Evolutionary conservation across 1,284 basidiomycete species (phyloP).

Genomic region (Fomitiporia mediterranea): DNA sequence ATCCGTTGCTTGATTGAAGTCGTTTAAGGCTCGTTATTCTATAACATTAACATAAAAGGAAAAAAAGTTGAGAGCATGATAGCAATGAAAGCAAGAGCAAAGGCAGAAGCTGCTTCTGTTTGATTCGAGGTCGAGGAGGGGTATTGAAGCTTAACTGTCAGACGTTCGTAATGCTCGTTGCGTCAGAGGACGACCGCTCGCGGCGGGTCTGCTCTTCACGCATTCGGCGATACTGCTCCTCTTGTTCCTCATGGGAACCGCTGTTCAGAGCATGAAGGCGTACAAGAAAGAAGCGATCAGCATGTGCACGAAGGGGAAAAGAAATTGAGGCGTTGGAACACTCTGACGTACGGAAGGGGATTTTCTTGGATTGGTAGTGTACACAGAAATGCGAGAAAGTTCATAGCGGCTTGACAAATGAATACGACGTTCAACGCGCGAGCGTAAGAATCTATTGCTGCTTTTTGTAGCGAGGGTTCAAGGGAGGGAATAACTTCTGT

Average conservation of each 20-base stretch:
- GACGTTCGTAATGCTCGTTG: neutral
- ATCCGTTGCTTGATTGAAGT: no score
- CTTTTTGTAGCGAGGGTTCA: slow-evolving; percentile 51
- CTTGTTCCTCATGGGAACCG: slow-evolving; percentile 59
- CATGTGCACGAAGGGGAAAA: slow-evolving; percentile 17
- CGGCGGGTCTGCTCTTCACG: slow-evolving; percentile 24
- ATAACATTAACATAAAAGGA: no score
- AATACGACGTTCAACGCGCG: slow-evolving; percentile 84
- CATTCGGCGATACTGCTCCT: slow-evolving; percentile 44
- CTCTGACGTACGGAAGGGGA: slow-evolving; percentile 54
- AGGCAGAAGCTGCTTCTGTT: no score
- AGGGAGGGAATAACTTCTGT: slow-evolving; percentile 76
- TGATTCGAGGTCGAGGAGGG: neutral
- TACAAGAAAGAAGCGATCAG: slow-evolving; percentile 21
- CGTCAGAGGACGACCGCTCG: slow-evolving; percentile 16
- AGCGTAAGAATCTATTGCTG: slow-evolving; percentile 80
- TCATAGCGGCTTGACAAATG: slow-evolving; percentile 65
- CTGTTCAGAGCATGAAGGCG: slow-evolving; percentile 36
- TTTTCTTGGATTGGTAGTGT: slow-evolving; percentile 76
- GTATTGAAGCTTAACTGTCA: no score
- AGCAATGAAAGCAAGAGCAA: no score
- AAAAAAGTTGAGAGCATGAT: no score
- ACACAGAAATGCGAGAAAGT: slow-evolving; percentile 57
- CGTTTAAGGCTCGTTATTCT: no score
- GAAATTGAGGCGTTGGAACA: neutral